Percentiles rank a stretch among this genome's conserved stretches.
These are phyloP conservation scores for Rhizophagus clarus DNA, from an alignment of 192 early-diverging fungal species.

Conservation along the genomic window DNA sequence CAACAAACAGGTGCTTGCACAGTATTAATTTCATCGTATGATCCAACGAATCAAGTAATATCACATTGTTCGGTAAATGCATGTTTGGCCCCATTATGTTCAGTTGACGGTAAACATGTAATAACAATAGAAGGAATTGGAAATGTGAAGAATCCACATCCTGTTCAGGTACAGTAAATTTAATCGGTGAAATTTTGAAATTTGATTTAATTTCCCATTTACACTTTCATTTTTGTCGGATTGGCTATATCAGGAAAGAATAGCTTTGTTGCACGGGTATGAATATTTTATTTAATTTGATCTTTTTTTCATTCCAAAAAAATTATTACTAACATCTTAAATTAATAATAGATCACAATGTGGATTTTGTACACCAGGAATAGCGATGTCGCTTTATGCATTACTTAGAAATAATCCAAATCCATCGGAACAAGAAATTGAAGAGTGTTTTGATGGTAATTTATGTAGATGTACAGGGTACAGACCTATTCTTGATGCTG, in stretches of 20 bases:
- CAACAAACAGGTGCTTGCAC: slow-evolving; percentile 63
- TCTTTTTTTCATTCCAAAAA: too few relatives aligned
- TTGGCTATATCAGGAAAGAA: slow-evolving; percentile 10
- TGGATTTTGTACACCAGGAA: slow-evolving; percentile 91
- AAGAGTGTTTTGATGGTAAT: slow-evolving; percentile 83
- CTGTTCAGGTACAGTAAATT: slow-evolving; percentile 65
- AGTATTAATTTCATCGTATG: slow-evolving; percentile 65
- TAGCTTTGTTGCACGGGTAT: slow-evolving; percentile 31
- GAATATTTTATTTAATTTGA: not conserved
- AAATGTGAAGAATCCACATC: slow-evolving; percentile 65
- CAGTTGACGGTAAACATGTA: slow-evolving; percentile 74
- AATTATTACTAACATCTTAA: not conserved
- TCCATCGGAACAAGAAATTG: slow-evolving; percentile 72
- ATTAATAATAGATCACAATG: slow-evolving; percentile 68
- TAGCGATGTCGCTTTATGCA: slow-evolving; percentile 86
- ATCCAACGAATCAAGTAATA: slow-evolving; percentile 35
- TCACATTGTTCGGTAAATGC: slow-evolving; percentile 56
- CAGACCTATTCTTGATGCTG: slow-evolving; percentile 82
- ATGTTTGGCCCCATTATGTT: slow-evolving; percentile 71
- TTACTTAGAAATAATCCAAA: slow-evolving; percentile 71
- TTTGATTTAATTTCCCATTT: not conserved
- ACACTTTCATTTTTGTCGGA: not conserved
- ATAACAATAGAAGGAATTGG: slow-evolving; percentile 81
- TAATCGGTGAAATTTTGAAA: too few relatives aligned
- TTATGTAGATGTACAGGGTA: slow-evolving; percentile 93